A percentile compares a stretch with the other conserved stretches of the same genome.
phyloP scores from a whole-genome alignment of 2,329 filamentous ascomycete species.

The Paecilomyces niveus region DNA sequence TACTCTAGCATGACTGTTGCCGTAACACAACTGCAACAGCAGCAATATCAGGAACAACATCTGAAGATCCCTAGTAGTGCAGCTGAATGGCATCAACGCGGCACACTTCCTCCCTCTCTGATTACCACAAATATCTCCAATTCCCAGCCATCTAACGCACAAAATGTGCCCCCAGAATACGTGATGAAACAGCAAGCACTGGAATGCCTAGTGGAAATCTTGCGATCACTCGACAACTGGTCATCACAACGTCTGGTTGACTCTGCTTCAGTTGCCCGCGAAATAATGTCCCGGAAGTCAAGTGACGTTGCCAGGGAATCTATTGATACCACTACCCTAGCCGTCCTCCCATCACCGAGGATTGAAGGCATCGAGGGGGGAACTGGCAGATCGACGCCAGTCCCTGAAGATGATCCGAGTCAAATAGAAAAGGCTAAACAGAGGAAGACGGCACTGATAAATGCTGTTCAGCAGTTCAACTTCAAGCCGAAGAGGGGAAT shows the following conservation, averaged over 20 bases:
- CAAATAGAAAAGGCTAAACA: slow-evolving; percentile 94
- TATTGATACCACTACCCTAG: slow-evolving; percentile 58
- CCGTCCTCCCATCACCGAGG: slow-evolving; percentile 52
- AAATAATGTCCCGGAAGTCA: slow-evolving; percentile 43
- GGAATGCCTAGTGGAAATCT: slow-evolving; percentile 78
- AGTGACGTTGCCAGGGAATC: slow-evolving; percentile 61
- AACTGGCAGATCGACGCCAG: slow-evolving; percentile 56
- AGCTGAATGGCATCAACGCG: slow-evolving; percentile 77
- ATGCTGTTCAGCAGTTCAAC: slow-evolving; percentile 88
- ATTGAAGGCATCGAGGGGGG: slow-evolving; percentile 49
- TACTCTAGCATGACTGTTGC: slow-evolving; percentile 73
- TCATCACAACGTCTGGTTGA: slow-evolving; percentile 61
- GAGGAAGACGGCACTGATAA: slow-evolving; percentile 82
- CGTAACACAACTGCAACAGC: slow-evolving; percentile 70
- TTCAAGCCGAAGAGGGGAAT: slow-evolving; percentile 95
- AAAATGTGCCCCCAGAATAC: slow-evolving; percentile 79
- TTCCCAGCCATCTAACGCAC: slow-evolving; percentile 37
- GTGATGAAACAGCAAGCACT: slow-evolving; percentile 83
- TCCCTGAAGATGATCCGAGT: slow-evolving; percentile 80
- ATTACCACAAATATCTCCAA: slow-evolving; percentile 68
- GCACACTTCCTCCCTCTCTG: slow-evolving; percentile 78
- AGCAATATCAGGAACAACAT: slow-evolving; percentile 75
- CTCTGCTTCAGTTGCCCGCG: slow-evolving; percentile 43
- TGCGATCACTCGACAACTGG: slow-evolving; percentile 90
- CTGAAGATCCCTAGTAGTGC: slow-evolving; percentile 51